A percentile compares a stretch with the other conserved stretches of the same genome.
Conservation (phyloP, 1,284 basidiomycete genomes). For the Puccinia sorghi region DNA sequence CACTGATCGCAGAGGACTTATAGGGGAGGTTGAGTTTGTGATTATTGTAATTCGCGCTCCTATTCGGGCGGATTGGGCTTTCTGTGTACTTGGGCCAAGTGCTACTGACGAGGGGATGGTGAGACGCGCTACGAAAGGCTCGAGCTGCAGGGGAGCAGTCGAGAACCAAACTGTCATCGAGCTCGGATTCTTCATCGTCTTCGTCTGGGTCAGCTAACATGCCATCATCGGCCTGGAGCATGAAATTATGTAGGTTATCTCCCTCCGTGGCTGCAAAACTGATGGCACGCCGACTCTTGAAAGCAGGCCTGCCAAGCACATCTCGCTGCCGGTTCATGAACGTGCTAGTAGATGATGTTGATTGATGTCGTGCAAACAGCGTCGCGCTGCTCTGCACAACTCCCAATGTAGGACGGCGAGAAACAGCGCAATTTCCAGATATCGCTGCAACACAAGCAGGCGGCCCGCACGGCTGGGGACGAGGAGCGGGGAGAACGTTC, state of each 20-base stretch:
- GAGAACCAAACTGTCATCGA: slow-evolving; percentile 11
- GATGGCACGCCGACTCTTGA: slow-evolving; percentile 44
- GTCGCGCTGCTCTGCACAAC: slow-evolving; percentile 45
- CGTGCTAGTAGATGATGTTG: not conserved
- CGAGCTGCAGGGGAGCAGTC: slow-evolving; percentile 43
- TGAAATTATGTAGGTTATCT: slow-evolving; percentile 1
- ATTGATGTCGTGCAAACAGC: slow-evolving; percentile 35
- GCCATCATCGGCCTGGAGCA: slow-evolving; percentile 1
- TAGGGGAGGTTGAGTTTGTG: not conserved
- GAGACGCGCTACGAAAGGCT: not conserved
- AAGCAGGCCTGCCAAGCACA: slow-evolving; percentile 32
- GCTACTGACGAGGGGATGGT: slow-evolving; percentile 16
- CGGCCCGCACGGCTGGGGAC: not conserved
- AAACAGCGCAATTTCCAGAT: not conserved
- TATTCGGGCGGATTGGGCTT: slow-evolving; percentile 8
- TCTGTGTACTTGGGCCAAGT: slow-evolving; percentile 40
- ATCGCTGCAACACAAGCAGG: slow-evolving; percentile 2
- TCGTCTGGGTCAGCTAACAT: slow-evolving; percentile 21
- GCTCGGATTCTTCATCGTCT: slow-evolving; percentile 44
- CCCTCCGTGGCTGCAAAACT: slow-evolving; percentile 42
- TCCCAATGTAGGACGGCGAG: slow-evolving; percentile 17
- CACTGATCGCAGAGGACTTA: not conserved
- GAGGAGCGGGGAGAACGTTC: not conserved
- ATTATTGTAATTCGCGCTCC: not conserved
- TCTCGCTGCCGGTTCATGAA: slow-evolving; percentile 19